Base-by-base conservation (phyloP, 1,284 basidiomycete species). In the Naganishia albida region DNA sequence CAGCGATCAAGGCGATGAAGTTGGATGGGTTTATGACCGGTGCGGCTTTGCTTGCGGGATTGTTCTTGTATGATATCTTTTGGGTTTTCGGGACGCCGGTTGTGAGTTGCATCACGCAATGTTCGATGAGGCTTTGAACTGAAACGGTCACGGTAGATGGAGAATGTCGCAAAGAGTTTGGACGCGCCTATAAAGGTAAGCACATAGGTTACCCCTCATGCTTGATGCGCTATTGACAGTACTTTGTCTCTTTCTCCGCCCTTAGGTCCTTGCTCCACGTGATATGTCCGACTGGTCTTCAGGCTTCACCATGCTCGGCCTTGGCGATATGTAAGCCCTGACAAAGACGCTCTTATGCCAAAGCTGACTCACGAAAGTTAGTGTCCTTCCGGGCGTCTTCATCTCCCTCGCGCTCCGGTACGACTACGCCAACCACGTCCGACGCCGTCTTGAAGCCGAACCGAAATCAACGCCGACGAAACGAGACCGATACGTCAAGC, bases 1-100 rank as follows among this genome's bases (percentile, higher is more conserved):
- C 89, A 69, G 88, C 91, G 1, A 82, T 99, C 62, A 84, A 86
- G 26, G 78, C 95, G 66, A 82, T 98, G 72, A 89, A 88, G 74
- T 80, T 99, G 44, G 95, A 99, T 79, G 90, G 89, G 20, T 96
- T 98, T 83, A 81, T 84, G 71, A 97, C 95, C 7, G 95, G 93
- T 1, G 84, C 84, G 62, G 86, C 93, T 64, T 84, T 99, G 16
- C 83, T 99, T 1, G 83, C 82, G 1, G 86, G 89, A 0, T 81
- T 96, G 34, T 92, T 96, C 79, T 67, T 94, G 30, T 97, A 95
- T 75, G 93, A 95, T 73, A 85, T 95, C 54, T 78, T 78, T 70
- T 80, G 78, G 90, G 91, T 92, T 18, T 91, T 90, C 74, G 88
- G 88, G 30, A 89, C 87, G 0, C 65, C 69, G 23, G 67, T 74